Conservation (phyloP, 1,284 basidiomycete species). For the Serendipita sp. region DNA sequence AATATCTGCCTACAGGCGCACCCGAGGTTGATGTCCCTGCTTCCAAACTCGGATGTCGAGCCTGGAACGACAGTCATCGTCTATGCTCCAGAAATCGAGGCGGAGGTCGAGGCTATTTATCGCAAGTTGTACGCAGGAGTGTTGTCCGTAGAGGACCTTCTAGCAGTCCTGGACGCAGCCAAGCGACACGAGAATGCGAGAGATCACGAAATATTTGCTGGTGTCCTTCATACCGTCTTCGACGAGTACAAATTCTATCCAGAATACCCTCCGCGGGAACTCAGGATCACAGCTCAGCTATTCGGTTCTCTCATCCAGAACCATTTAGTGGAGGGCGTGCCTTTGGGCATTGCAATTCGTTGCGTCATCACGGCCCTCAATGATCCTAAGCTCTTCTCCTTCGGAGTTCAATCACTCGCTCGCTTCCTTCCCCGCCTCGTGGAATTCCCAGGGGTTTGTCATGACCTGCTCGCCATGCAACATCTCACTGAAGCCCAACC, state of each 20-base stretch:
- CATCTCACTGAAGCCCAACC: slow-evolving; percentile 79
- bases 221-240: slow-evolving; percentile 97
- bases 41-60: slow-evolving; percentile 76
- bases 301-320: slow-evolving; percentile 95
- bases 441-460: slow-evolving; percentile 91
- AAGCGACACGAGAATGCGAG: slow-evolving; percentile 71
- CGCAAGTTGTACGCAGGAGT: slow-evolving; percentile 96
- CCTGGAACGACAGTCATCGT: slow-evolving; percentile 84
- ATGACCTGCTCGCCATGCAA: slow-evolving; percentile 77
- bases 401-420: slow-evolving; percentile 82
- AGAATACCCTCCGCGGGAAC: slow-evolving; percentile 86
- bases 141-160: slow-evolving; percentile 88
- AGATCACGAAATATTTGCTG: slow-evolving; percentile 94
- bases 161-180: slow-evolving; percentile 71
- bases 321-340: slow-evolving; percentile 87
- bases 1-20: slow-evolving; percentile 92
- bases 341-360: slow-evolving; percentile 91
- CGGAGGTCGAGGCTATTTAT: slow-evolving; percentile 90
- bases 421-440: slow-evolving; percentile 78
- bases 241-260: slow-evolving; percentile 99
- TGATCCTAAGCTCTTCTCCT: slow-evolving; percentile 89
- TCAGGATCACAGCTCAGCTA: slow-evolving; percentile 90
- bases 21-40: slow-evolving; percentile 92
- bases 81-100: slow-evolving; percentile 80
- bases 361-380: slow-evolving; percentile 93